Conservation (phyloP, 2,329 filamentous ascomycete genomes). For the Cladophialophora psammophila region DNA sequence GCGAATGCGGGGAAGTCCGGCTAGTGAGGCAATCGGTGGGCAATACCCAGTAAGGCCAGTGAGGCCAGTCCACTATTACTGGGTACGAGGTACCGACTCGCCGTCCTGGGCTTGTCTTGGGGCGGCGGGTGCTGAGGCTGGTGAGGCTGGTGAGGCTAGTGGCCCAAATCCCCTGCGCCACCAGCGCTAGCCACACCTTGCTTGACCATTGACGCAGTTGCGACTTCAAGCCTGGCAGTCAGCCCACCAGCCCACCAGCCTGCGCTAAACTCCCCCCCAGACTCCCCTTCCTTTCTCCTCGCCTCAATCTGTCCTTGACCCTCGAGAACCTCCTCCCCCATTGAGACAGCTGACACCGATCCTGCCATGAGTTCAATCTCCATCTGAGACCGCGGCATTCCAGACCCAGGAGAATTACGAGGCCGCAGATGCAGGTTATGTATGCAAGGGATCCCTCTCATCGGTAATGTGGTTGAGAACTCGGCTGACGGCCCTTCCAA, state of each 20-base stretch:
- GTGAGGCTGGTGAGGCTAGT: too few relatives aligned
- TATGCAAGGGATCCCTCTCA: slow-evolving; percentile 19
- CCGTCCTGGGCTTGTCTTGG: too few relatives aligned
- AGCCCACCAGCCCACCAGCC: too few relatives aligned
- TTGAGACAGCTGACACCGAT: slow-evolving; percentile 42
- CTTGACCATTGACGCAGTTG: too few relatives aligned
- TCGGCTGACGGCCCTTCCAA: slow-evolving; percentile 2
- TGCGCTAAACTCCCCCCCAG: background rate
- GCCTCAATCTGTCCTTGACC: background rate
- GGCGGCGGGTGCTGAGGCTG: too few relatives aligned
- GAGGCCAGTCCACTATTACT: background rate
- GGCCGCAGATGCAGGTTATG: slow-evolving; percentile 3
- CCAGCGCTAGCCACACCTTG: too few relatives aligned
- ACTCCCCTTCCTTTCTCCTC: background rate
- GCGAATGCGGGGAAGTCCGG: slow-evolving; percentile 16
- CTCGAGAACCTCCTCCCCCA: background rate
- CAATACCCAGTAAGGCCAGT: too few relatives aligned
- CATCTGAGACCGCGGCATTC: slow-evolving; percentile 26
- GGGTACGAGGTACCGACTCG: background rate
- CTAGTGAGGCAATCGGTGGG: background rate
- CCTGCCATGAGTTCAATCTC: slow-evolving; percentile 44
- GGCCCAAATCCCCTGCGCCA: too few relatives aligned
- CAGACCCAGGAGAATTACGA: slow-evolving; percentile 8
- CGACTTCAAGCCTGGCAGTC: too few relatives aligned
- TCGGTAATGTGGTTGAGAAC: background rate